phyloP scores from a whole-genome alignment of 257 asterid species.

The Apocynum venetum region DNA sequence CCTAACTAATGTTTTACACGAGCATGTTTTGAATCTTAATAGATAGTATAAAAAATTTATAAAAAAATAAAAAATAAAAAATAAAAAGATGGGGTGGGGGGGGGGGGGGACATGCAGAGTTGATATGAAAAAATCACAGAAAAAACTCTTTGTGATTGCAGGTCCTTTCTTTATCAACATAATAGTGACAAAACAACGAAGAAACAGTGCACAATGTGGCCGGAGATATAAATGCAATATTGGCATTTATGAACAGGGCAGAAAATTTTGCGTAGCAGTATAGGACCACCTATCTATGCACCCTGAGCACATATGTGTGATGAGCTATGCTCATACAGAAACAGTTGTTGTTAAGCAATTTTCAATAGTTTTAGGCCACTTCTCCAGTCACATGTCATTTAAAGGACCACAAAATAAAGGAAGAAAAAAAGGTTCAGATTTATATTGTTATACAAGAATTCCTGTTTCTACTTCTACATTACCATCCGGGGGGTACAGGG shows the following conservation, averaged over 20 bases:
- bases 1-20: no score
- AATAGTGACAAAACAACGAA: not conserved
- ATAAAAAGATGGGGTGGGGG: no score
- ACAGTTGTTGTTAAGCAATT: not conserved
- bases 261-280: not conserved
- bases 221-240: not conserved
- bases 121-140: not conserved
- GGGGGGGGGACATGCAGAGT: not conserved
- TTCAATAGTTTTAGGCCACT: not conserved
- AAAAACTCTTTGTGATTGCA: no score
- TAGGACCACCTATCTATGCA: not conserved
- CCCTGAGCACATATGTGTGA: not conserved
- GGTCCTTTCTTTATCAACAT: not conserved
- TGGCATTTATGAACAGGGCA: not conserved
- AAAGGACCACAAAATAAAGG: conserved; percentile 3
- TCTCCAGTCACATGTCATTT: not conserved
- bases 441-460: no score
- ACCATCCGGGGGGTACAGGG: no score
- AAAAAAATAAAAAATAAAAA: no score
- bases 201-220: not conserved
- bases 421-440: no score
- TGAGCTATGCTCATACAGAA: not conserved
- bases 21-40: no score
- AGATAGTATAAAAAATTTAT: no score
- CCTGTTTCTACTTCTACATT: no score